These are phyloP conservation scores for Pestalotiopsis sp. DNA, from an alignment of 2,329 filamentous ascomycete species.

Conservation along the genomic window DNA sequence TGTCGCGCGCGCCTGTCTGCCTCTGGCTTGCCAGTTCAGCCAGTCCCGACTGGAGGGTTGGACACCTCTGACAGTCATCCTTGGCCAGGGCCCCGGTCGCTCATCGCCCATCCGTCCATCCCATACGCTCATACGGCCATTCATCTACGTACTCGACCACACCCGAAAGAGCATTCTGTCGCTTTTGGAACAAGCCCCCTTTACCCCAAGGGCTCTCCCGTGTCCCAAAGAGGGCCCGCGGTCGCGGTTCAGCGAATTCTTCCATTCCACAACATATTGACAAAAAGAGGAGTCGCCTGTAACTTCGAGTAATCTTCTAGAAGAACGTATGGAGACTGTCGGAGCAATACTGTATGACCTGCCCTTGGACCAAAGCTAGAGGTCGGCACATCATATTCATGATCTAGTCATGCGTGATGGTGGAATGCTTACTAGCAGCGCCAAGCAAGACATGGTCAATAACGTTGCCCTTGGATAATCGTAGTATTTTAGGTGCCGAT, in stretches of 20 bases:
- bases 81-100: neutral
- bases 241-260: neutral
- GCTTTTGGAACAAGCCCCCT: neutral
- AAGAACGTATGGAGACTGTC: neutral
- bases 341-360: neutral
- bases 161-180: neutral
- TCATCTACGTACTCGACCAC: neutral
- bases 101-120: neutral
- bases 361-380: too few relatives aligned
- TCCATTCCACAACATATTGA: neutral
- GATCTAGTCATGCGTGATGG: neutral
- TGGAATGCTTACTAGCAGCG: neutral
- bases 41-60: neutral
- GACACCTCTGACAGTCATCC: neutral
- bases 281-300: neutral
- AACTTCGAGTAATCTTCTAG: constrained; percentile 7
- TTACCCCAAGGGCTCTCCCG: constrained; percentile 9
- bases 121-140: neutral
- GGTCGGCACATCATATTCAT: neutral
- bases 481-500: neutral
- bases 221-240: neutral
- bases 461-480: neutral
- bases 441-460: neutral
- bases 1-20: constrained; percentile 11
- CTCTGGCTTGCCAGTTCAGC: neutral